A percentile compares a stretch with the other conserved stretches of the same genome.
Evolutionary conservation across 208 protist genomes (phyloP).

Genomic region (Trypanosomatidae sp.): DNA sequence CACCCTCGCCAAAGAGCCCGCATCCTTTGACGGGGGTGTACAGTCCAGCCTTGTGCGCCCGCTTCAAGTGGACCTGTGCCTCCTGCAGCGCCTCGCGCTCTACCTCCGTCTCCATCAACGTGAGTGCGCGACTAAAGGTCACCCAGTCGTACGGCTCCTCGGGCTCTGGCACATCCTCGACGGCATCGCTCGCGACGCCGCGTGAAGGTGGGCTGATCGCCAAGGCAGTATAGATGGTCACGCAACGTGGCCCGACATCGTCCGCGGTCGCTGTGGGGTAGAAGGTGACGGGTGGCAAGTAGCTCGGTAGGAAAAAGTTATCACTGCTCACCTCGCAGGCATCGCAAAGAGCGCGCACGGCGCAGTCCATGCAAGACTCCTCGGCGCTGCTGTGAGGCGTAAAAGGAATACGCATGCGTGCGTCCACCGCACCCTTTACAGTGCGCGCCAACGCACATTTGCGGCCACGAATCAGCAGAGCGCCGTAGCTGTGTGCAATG

Average conservation of each 20-base stretch:
- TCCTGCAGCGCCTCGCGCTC: constrained; percentile 57
- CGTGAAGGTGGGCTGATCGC: constrained; percentile 60
- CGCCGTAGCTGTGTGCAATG: constrained; percentile 65
- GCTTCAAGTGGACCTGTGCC: constrained; percentile 32
- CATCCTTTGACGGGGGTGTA: constrained; percentile 57
- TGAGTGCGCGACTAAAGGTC: constrained; percentile 46
- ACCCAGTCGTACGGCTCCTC: constrained; percentile 85
- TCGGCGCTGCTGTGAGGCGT: constrained; percentile 30
- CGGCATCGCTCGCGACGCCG: constrained; percentile 47
- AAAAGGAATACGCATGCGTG: constrained; percentile 41
- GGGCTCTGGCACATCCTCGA: constrained; percentile 54
- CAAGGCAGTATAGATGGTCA: constrained; percentile 63
- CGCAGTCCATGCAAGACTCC: constrained; percentile 62
- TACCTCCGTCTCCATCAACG: constrained; percentile 32
- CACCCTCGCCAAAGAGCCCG: constrained; percentile 69
- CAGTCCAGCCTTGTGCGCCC: constrained; percentile 53
- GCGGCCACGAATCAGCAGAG: constrained; percentile 73
- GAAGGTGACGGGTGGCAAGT: constrained; percentile 62
- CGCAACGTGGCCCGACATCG: constrained; percentile 21
- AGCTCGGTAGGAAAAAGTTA: constrained; percentile 79
- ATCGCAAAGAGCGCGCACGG: constrained; percentile 71
- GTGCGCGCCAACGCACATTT: constrained; percentile 80
- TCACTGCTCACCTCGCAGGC: constrained; percentile 79
- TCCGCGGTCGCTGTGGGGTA: constrained; percentile 22
- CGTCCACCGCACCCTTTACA: not conserved